Percentiles rank a stretch among this genome's conserved stretches.
Evolutionary conservation across 768 basidiomycete species (phyloP).

Genomic region (Pleurotus tuoliensis): DNA sequence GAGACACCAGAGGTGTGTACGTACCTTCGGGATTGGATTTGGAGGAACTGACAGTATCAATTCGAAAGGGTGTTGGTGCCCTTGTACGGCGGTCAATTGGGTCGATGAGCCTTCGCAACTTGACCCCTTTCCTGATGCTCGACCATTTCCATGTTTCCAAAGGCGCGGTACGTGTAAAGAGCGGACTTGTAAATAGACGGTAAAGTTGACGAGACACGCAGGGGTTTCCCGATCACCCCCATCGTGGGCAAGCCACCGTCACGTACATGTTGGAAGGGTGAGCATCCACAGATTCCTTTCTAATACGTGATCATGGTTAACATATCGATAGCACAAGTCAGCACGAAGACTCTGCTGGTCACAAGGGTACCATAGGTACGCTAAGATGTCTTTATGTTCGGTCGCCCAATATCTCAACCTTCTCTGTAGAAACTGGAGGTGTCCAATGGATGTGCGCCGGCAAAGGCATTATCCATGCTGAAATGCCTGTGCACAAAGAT

Average conservation of each 20-base stretch:
- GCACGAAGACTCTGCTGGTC: slow-evolving; percentile 92
- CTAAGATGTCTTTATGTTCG: neutral
- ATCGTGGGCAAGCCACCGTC: slow-evolving; percentile 83
- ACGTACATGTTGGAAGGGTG: slow-evolving; percentile 89
- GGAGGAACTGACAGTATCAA: slow-evolving; percentile 1
- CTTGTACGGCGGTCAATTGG: slow-evolving; percentile 87
- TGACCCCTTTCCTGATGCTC: slow-evolving; percentile 90
- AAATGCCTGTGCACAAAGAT: slow-evolving; percentile 79
- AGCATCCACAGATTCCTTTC: neutral
- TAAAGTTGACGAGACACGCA: slow-evolving; percentile 18
- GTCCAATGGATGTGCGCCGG: slow-evolving; percentile 96
- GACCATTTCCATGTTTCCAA: slow-evolving; percentile 73
- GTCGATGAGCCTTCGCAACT: slow-evolving; percentile 62
- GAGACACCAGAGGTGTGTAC: slow-evolving; percentile 63
- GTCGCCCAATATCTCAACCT: neutral
- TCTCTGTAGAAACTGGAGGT: slow-evolving; percentile 57
- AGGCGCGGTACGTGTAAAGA: slow-evolving; percentile 53
- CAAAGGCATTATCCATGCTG: slow-evolving; percentile 75
- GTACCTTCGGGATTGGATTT: neutral
- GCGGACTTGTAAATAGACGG: neutral
- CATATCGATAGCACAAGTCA: slow-evolving; percentile 47
- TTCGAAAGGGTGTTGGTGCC: slow-evolving; percentile 69
- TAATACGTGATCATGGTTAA: neutral
- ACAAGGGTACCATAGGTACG: slow-evolving; percentile 64
- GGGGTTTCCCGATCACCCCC: slow-evolving; percentile 94